phyloP scores from a whole-genome alignment of 2,329 filamentous ascomycete species.

The Penicillium hordei region DNA sequence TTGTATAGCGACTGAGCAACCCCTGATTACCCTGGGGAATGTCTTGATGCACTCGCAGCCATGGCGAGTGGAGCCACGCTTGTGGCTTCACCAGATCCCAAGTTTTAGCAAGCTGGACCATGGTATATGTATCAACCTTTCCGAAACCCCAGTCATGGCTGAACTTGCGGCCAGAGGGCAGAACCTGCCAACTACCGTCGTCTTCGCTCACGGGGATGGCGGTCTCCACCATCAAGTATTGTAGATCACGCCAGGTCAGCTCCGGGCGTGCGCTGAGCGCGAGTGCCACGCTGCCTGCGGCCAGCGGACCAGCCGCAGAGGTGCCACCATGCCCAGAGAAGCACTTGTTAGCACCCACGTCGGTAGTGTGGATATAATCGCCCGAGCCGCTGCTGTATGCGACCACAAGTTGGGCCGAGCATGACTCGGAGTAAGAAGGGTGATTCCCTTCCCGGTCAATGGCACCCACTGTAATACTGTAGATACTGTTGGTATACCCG shows the following conservation, averaged over 20 bases:
- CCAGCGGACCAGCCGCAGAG: slow-evolving; percentile 89
- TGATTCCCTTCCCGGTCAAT: slow-evolving; percentile 85
- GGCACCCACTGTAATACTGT: slow-evolving; percentile 94
- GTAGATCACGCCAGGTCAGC: slow-evolving; percentile 88
- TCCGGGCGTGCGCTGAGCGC: slow-evolving; percentile 82
- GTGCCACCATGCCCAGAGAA: slow-evolving; percentile 86
- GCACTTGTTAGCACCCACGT: slow-evolving; percentile 81
- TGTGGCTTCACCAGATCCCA: slow-evolving; percentile 93
- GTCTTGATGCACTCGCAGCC: slow-evolving; percentile 81
- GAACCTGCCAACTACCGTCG: slow-evolving; percentile 75
- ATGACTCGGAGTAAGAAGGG: slow-evolving; percentile 94
- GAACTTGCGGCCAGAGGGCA: slow-evolving; percentile 77
- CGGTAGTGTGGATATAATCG: slow-evolving; percentile 93
- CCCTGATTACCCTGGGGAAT: slow-evolving; percentile 86
- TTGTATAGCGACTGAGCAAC: slow-evolving; percentile 73
- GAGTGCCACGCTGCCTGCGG: slow-evolving; percentile 87
- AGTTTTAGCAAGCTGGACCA: slow-evolving; percentile 80
- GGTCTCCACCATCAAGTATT: slow-evolving; percentile 83
- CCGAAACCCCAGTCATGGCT: slow-evolving; percentile 96
- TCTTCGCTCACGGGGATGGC: slow-evolving; percentile 77
- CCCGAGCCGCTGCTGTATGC: slow-evolving; percentile 91
- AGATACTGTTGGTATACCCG: slow-evolving; percentile 98
- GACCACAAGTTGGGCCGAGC: slow-evolving; percentile 91
- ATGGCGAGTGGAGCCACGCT: slow-evolving; percentile 90
- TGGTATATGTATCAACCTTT: slow-evolving; percentile 83